Evolutionary conservation across 164 flowering plant species (phyloP).

Genomic region (Kingdonia uniflora): DNA sequence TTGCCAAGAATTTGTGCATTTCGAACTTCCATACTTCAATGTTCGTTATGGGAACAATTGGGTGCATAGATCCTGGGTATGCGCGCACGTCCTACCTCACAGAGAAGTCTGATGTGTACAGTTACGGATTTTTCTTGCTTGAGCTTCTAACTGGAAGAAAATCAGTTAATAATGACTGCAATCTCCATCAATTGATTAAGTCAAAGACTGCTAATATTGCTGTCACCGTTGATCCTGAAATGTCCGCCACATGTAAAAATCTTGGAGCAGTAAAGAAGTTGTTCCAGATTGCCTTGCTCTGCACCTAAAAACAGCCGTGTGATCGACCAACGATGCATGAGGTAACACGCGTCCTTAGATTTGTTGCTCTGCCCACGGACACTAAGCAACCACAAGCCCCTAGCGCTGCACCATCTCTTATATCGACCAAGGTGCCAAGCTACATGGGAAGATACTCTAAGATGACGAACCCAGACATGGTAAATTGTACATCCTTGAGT

Average conservation of each 20-base stretch:
- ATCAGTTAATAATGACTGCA: conserved; percentile 88
- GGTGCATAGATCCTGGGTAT: conserved; percentile 97
- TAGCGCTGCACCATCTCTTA: too few species aligned
- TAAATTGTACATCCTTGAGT: conserved; percentile 66
- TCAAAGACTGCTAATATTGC: conserved; percentile 81
- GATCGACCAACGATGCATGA: conserved; percentile 97
- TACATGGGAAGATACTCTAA: conserved; percentile 70
- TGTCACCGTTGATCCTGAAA: conserved; percentile 77
- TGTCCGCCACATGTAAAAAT: conserved; percentile 71
- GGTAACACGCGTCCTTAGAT: conserved; percentile 66
- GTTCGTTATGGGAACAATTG: conserved; percentile 91
- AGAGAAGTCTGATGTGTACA: conserved; percentile 96
- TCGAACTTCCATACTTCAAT: conserved; percentile 82
- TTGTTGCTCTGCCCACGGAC: conserved; percentile 27
- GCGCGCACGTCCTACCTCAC: conserved; percentile 91
- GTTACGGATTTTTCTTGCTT: conserved; percentile 84
- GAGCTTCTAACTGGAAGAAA: conserved; percentile 90
- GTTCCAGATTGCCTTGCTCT: conserved; percentile 84
- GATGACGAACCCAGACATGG: too few species aligned
- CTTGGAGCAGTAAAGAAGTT: conserved; percentile 77
- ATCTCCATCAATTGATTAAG: conserved; percentile 86
- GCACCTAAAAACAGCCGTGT: conserved; percentile 73
- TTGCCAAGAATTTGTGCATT: conserved; percentile 70
- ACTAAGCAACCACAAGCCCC: too few species aligned
- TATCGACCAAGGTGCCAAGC: too few species aligned